Base-by-base conservation (phyloP, 768 basidiomycete genomes). In the Xerocomellus intermedius region DNA sequence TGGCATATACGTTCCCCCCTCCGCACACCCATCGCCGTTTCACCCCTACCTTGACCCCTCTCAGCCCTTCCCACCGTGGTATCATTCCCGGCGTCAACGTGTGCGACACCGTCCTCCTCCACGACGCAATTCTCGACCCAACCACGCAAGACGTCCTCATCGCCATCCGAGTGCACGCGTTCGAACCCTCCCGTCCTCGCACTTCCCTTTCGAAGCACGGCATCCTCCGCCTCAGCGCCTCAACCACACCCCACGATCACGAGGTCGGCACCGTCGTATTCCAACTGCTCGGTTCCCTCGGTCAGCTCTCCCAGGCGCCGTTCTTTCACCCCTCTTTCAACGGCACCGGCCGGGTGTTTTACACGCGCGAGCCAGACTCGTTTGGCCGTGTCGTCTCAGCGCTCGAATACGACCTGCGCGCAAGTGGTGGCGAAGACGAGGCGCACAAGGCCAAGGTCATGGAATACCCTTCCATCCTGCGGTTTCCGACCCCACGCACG, bases 371-470 rank as follows among this genome's bases (percentile, higher is more conserved):
- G 3, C 16, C 32, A 17, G 10, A 43, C 1, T 13, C 30, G 14
- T 22, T 17, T 3, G 35, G 17, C 9, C 5, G 10, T 12, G 33
- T 22, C n/a, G 10, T 64, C 12, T 44, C 50, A 3, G 54, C 17
- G 21, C 24, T 67, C 12, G 54, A 64, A 28, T 67, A 56, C 7
- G 41, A 64, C 42, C 24, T 65, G 14, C 54, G n/a, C 30, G 10
- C n/a, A 1, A 36, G 33, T 10, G 22, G 32, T 21, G 14, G 17
- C 0, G 35, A 30, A 3, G 45, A 39, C 14, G n/a, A 7, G 9
- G 21, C 22, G 3, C 12, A 8, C 4, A 9, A 9, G 22, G 43
- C 38, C 45, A 55, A 42, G 35, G 28, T 46, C 13, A 8, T 33
- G 0, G 48, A 64, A 6, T 56, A 64, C 32, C 45, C 41, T 24